A percentile compares a stretch with the other conserved stretches of the same genome.
phyloP scores from a whole-genome alignment of 495 filamentous ascomycete genomes.

The Tuber umbilicatum region DNA sequence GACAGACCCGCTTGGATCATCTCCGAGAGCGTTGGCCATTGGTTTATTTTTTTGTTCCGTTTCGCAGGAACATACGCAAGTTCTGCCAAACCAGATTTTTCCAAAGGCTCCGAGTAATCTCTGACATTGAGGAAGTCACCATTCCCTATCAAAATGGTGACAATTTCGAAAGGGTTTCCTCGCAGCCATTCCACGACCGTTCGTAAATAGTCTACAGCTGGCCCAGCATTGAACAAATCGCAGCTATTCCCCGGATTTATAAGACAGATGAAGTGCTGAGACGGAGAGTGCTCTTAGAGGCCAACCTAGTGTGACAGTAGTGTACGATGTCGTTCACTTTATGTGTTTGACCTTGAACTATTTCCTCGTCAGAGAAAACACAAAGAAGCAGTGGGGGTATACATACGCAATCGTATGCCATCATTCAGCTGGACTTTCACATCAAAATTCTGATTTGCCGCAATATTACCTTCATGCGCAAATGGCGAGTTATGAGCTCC shows the following conservation, averaged over 20 bases:
- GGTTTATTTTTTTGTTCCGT: constrained; percentile 55
- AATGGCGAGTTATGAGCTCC: constrained; percentile 88
- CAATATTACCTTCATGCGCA: constrained; percentile 57
- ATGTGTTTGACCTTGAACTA: constrained; percentile 80
- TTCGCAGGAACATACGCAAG: constrained; percentile 62
- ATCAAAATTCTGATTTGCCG: constrained; percentile 65
- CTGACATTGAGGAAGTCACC: constrained; percentile 59
- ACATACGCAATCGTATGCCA: constrained; percentile 70
- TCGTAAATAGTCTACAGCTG: constrained; percentile 65
- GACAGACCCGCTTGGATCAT: constrained; percentile 60
- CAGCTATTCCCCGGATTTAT: constrained; percentile 61
- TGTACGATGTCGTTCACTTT: constrained; percentile 55
- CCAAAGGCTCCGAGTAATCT: constrained; percentile 56
- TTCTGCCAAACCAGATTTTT: constrained; percentile 59
- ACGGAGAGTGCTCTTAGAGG: background rate
- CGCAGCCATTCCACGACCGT: constrained; percentile 66
- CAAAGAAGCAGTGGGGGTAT: constrained; percentile 5
- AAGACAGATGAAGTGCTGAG: background rate
- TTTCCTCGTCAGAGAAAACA: background rate
- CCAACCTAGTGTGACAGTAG: constrained; percentile 47
- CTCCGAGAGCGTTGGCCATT: constrained; percentile 78
- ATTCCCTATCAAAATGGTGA: constrained; percentile 87
- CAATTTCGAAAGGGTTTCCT: constrained; percentile 74
- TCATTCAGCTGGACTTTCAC: constrained; percentile 75
- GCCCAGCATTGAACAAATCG: constrained; percentile 69